phyloP scores from a whole-genome alignment of 345 rosid species.

The Balakata baccata region DNA sequence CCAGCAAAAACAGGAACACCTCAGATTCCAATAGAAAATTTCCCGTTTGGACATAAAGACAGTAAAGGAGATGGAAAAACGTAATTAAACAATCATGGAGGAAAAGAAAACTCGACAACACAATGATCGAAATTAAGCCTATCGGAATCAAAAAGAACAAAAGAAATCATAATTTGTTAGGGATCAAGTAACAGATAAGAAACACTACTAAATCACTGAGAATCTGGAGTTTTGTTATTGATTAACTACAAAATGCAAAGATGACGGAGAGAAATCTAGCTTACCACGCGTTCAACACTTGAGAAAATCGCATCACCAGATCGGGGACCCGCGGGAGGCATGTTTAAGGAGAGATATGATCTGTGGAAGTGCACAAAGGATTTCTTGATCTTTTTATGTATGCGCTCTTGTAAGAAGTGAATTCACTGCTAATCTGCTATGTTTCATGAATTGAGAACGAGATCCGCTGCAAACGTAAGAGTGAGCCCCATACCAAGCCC shows the following conservation, averaged over 20 bases:
- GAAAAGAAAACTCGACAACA: background rate
- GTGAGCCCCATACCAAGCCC: background rate
- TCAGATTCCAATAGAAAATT: background rate
- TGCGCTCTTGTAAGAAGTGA: background rate
- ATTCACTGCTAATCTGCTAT: background rate
- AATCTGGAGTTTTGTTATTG: background rate
- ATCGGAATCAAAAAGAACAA: background rate
- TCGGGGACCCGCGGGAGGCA: slow-evolving; percentile 78
- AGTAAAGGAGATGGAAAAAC: background rate
- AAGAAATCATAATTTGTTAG: background rate
- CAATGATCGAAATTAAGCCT: background rate
- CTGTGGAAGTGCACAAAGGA: background rate
- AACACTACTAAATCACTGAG: background rate
- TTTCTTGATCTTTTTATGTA: background rate
- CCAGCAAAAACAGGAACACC: slow-evolving; percentile 5
- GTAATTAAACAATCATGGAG: background rate
- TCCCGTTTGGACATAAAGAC: background rate
- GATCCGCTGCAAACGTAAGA: background rate
- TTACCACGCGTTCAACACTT: slow-evolving; percentile 78
- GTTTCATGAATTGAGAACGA: background rate
- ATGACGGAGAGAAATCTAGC: background rate
- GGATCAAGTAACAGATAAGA: background rate
- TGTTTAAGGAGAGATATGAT: slow-evolving; percentile 8
- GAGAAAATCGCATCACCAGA: slow-evolving; percentile 96
- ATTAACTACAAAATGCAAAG: background rate